A percentile compares a stretch with the other conserved stretches of the same genome.
Conservation (phyloP, 306 rosid genomes). For the Quercus cerris region DNA sequence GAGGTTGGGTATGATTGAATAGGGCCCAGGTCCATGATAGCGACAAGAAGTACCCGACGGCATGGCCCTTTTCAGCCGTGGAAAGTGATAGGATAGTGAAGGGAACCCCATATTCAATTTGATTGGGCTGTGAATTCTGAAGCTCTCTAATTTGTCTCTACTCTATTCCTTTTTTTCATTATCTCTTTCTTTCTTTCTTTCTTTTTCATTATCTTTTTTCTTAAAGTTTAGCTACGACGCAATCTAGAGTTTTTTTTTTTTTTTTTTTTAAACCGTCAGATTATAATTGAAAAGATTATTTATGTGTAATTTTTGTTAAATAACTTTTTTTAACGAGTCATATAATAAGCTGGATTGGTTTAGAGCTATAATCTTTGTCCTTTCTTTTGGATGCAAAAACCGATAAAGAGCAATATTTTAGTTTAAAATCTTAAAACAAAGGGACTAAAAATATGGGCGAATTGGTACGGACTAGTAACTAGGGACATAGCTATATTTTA, state of each 20-base stretch:
- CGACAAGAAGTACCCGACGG: constrained; percentile 58
- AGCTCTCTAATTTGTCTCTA: constrained; percentile 33
- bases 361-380: too few species aligned
- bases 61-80: constrained; percentile 55
- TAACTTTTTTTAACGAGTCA: too few species aligned
- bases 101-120: constrained; percentile 34
- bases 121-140: constrained; percentile 1
- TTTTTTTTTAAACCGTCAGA: too few species aligned
- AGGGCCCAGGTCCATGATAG: constrained; percentile 49
- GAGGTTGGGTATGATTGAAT: constrained; percentile 8
- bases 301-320: too few species aligned
- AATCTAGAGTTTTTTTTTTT: too few species aligned
- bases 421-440: background rate
- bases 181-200: background rate
- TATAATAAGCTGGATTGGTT: too few species aligned
- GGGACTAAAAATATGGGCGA: background rate
- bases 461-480: background rate
- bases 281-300: too few species aligned
- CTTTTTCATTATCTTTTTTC: too few species aligned
- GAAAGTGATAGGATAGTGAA: constrained; percentile 38
- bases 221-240: too few species aligned
- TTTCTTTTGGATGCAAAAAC: constrained; percentile 13
- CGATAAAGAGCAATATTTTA: constrained; percentile 15
- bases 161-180: background rate
- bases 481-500: constrained; percentile 4